phyloP scores from a whole-genome alignment of 805 yeast genomes.

The Saccharomycopsis fermentans region DNA sequence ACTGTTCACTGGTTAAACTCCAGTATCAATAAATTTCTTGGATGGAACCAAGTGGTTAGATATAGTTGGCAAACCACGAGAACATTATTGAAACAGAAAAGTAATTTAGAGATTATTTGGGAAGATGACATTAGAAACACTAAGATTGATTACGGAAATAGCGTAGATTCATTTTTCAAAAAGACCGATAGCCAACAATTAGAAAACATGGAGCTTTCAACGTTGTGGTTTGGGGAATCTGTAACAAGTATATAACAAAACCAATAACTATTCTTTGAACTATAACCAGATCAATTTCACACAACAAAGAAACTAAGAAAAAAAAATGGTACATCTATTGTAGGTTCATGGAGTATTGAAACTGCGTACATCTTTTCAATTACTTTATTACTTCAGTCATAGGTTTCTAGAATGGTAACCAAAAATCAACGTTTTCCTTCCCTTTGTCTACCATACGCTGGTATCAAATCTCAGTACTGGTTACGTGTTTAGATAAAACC shows the following conservation, averaged over 20 bases:
- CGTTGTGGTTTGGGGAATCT: constrained; percentile 24
- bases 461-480: no score
- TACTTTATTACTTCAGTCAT: no score
- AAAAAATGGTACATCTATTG: neutral
- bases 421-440: no score
- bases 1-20: constrained; percentile 67
- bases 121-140: constrained; percentile 32
- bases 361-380: no score
- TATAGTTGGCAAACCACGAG: constrained; percentile 93
- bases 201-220: constrained; percentile 20
- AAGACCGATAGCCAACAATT: constrained; percentile 8
- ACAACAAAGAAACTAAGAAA: neutral
- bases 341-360: no score
- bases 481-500: no score
- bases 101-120: constrained; percentile 52
- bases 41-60: constrained; percentile 72
- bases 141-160: constrained; percentile 22
- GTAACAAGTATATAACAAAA: constrained; percentile 10
- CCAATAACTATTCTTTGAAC: neutral
- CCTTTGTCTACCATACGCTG: no score
- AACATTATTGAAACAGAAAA: constrained; percentile 49
- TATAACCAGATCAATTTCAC: neutral
- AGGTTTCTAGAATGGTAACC: no score
- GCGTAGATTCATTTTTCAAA: constrained; percentile 7
- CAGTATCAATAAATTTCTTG: constrained; percentile 62